Evolutionary conservation across 331 rosid genomes (phyloP).

Genomic region (Saraca asoca): DNA sequence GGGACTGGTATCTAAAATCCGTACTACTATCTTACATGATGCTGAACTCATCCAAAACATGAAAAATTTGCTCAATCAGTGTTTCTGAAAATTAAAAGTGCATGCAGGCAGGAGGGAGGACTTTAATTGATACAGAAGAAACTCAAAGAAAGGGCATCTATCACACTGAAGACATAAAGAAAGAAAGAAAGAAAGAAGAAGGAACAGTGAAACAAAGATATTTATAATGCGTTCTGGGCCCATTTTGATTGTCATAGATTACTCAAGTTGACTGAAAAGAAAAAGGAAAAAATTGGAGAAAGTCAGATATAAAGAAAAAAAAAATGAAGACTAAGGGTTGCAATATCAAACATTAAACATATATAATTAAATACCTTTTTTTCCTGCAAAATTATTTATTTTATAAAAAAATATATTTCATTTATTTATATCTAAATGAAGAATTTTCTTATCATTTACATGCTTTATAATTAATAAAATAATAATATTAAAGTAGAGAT

Average conservation of each 20-base stretch:
- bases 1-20: too few species aligned
- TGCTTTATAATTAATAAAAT: too few species aligned
- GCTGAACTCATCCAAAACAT: neutral
- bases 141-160: conserved; percentile 28
- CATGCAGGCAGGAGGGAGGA: neutral
- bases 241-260: conserved; percentile 38
- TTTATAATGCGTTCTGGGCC: conserved; percentile 30
- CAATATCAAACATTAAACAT: conserved; percentile 21
- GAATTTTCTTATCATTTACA: too few species aligned
- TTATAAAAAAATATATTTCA: too few species aligned
- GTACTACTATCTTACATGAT: too few species aligned
- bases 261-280: conserved; percentile 38
- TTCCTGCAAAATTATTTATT: too few species aligned
- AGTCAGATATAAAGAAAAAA: conserved; percentile 15
- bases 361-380: conserved; percentile 1
- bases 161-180: conserved; percentile 25
- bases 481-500: too few species aligned
- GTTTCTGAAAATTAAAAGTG: conserved; percentile 23
- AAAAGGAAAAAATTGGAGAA: conserved; percentile 31
- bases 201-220: conserved; percentile 18
- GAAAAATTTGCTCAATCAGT: neutral
- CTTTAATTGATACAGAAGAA: neutral
- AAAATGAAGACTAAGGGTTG: neutral
- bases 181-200: conserved; percentile 34
- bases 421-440: too few species aligned